Evolutionary conservation across 768 basidiomycete genomes (phyloP).

Genomic region (Calocybe cyanea): DNA sequence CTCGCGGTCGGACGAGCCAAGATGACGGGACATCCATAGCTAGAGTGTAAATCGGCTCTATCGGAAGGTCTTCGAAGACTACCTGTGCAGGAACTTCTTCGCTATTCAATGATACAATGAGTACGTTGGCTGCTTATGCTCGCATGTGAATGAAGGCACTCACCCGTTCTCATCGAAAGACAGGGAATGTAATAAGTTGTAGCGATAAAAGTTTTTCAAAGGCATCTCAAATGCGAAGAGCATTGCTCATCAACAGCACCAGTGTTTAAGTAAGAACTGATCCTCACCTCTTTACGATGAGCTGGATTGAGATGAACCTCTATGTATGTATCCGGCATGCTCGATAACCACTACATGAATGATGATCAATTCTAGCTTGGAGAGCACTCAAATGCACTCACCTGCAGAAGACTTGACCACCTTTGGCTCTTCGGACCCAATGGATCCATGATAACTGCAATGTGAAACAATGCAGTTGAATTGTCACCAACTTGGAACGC

Average conservation of each 20-base stretch:
- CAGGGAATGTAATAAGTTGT: slow-evolving; percentile 54
- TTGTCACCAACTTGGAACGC: slow-evolving; percentile 69
- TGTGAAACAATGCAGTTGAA: slow-evolving; percentile 59
- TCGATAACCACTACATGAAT: slow-evolving; percentile 52
- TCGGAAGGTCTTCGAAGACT: slow-evolving; percentile 69
- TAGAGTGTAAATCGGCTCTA: slow-evolving; percentile 91
- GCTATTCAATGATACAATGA: slow-evolving; percentile 29
- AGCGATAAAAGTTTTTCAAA: slow-evolving; percentile 90
- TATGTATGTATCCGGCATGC: slow-evolving; percentile 61
- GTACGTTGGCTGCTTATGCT: neutral
- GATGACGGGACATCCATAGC: slow-evolving; percentile 86
- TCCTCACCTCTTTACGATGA: slow-evolving; percentile 59
- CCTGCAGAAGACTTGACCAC: slow-evolving; percentile 79
- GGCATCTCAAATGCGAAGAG: slow-evolving; percentile 62
- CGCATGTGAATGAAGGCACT: slow-evolving; percentile 17
- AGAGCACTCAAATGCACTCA: slow-evolving; percentile 25
- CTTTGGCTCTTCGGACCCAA: slow-evolving; percentile 81
- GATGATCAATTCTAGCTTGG: neutral
- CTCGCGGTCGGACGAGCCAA: slow-evolving; percentile 90
- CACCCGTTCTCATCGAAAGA: slow-evolving; percentile 72
- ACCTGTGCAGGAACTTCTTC: slow-evolving; percentile 55
- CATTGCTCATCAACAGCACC: neutral
- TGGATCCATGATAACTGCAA: slow-evolving; percentile 80
- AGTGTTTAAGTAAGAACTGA: neutral
- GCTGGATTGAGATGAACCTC: slow-evolving; percentile 80